These are phyloP conservation scores for Posidonia oceanica DNA, from an alignment of 116 monocot species.

Conservation along the genomic window DNA sequence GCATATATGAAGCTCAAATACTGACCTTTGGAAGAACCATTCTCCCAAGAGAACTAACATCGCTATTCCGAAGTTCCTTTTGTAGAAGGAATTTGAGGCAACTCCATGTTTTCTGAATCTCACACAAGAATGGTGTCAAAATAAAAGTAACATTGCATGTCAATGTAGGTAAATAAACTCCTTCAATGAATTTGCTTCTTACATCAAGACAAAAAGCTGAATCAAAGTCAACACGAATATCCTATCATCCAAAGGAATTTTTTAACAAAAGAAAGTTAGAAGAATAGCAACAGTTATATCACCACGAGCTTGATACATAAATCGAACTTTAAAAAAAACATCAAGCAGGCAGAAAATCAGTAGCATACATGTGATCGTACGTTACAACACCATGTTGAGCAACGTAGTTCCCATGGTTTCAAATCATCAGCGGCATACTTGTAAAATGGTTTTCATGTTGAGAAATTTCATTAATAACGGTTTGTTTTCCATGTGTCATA, in stretches of 20 bases:
- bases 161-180: neutral
- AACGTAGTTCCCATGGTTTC: no score
- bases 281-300: neutral
- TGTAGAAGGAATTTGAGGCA: constrained; percentile 63
- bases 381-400: no score
- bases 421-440: no score
- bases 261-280: neutral
- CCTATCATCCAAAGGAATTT: constrained; percentile 4
- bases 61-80: constrained; percentile 82
- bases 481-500: no score
- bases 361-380: no score
- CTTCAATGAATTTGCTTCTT: neutral
- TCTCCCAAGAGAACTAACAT: constrained; percentile 76
- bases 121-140: constrained; percentile 1
- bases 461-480: no score
- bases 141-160: neutral
- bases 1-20: neutral
- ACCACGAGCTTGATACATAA: neutral
- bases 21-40: constrained; percentile 89
- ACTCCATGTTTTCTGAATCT: constrained; percentile 33
- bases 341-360: no score
- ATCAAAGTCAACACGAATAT: neutral
- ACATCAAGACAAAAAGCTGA: constrained; percentile 1
- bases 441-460: no score
- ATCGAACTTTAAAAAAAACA: no score